Percentiles rank a stretch among this genome's conserved stretches.
phyloP scores from a whole-genome alignment of 192 early-diverging fungal species.

The Ambispora gerdemannii region DNA sequence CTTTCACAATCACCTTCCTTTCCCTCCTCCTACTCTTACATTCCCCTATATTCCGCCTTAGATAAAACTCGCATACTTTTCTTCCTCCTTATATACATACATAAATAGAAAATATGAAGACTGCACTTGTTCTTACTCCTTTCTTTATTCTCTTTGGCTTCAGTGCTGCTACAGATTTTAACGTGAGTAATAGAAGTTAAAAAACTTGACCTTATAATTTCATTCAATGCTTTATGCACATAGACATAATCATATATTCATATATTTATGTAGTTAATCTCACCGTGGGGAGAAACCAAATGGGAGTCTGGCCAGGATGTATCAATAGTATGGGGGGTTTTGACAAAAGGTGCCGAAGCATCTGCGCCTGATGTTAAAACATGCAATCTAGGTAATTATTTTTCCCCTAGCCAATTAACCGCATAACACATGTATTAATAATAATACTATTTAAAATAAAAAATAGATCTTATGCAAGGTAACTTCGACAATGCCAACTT shows the following conservation, averaged over 20 bases:
- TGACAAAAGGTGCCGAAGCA: neutral
- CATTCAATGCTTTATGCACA: neutral
- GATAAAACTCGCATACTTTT: no score
- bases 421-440: neutral
- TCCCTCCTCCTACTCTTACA: no score
- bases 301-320: neutral
- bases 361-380: neutral
- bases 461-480: conserved; percentile 4
- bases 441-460: neutral
- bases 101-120: conserved; percentile 11
- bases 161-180: neutral
- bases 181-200: neutral
- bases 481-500: neutral
- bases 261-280: neutral
- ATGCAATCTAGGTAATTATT: neutral
- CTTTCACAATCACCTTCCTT: no score
- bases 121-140: conserved; percentile 1
- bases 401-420: neutral
- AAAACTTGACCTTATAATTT: neutral
- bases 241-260: neutral
- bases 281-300: neutral
- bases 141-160: neutral
- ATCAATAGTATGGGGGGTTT: neutral
- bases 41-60: no score
- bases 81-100: no score